Evolutionary conservation across 1,284 basidiomycete genomes (phyloP).

Genomic region (Sutorius eximius): DNA sequence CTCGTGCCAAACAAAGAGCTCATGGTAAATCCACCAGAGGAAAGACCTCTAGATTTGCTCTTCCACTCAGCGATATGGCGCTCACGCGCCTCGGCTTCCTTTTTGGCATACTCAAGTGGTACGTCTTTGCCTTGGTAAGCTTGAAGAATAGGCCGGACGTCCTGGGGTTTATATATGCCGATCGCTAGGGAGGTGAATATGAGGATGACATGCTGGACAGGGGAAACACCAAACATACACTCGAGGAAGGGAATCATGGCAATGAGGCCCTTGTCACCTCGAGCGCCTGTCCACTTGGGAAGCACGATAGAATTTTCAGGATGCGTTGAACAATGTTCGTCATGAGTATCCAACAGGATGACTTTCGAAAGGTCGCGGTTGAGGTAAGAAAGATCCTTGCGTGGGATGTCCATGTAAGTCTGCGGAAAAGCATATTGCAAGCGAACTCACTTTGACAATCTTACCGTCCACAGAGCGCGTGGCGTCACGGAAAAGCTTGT

Average conservation of each 20-base stretch:
- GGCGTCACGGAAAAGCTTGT: constrained; percentile 89
- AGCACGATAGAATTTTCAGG: constrained; percentile 90
- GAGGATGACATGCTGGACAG: not conserved
- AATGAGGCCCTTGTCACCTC: constrained; percentile 62
- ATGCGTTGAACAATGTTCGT: constrained; percentile 77
- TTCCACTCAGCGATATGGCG: constrained; percentile 79
- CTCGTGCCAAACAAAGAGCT: constrained; percentile 37
- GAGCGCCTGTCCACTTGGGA: constrained; percentile 67
- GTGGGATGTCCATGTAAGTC: not conserved
- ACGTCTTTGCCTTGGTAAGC: constrained; percentile 89
- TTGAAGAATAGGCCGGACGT: constrained; percentile 85
- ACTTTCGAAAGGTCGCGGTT: constrained; percentile 94
- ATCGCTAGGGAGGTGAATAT: constrained; percentile 59
- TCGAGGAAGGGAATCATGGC: constrained; percentile 97
- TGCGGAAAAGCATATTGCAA: no score
- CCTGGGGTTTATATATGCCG: constrained; percentile 80
- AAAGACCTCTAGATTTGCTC: constrained; percentile 48
- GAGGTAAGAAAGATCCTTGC: constrained; percentile 84
- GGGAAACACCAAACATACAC: constrained; percentile 51
- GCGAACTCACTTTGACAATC: constrained; percentile 68
- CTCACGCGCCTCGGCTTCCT: constrained; percentile 65
- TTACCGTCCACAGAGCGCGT: constrained; percentile 79
- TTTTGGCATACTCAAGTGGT: constrained; percentile 83
- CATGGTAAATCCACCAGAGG: constrained; percentile 53
- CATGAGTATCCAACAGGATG: constrained; percentile 82